Conservation (phyloP, 768 basidiomycete genomes). For the Pleurotus cornucopiae region DNA sequence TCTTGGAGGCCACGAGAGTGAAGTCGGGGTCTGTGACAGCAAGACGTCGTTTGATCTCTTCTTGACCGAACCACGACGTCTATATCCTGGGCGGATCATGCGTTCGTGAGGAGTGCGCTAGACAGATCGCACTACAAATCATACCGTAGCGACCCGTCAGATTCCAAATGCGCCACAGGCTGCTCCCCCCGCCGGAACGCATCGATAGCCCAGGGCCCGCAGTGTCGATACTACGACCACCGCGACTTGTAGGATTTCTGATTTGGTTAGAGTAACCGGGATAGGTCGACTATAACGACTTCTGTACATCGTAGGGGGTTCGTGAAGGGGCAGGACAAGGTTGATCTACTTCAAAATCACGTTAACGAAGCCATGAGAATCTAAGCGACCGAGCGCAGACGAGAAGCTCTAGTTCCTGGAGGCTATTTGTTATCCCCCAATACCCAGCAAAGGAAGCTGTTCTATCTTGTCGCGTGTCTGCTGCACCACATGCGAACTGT, state of each 20-base stretch:
- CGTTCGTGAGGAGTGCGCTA: no score
- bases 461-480: no score
- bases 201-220: not conserved
- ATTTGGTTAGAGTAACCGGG: not conserved
- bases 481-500: no score
- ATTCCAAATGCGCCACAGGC: not conserved
- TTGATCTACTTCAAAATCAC: no score
- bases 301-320: no score
- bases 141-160: not conserved
- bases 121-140: not conserved
- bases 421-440: no score
- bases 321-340: no score
- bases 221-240: not conserved
- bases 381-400: no score
- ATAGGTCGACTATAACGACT: no score
- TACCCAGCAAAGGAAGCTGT: no score
- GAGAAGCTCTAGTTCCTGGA: no score
- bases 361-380: no score
- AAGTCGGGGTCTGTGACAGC: constrained; percentile 20
- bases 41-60: constrained; percentile 24
- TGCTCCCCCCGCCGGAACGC: not conserved
- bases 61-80: constrained; percentile 31
- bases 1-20: constrained; percentile 23
- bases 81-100: constrained; percentile 25
- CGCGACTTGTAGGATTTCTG: not conserved